These are phyloP conservation scores for Lavandula angustifolia DNA, from an alignment of 257 asterid species.

Conservation along the genomic window DNA sequence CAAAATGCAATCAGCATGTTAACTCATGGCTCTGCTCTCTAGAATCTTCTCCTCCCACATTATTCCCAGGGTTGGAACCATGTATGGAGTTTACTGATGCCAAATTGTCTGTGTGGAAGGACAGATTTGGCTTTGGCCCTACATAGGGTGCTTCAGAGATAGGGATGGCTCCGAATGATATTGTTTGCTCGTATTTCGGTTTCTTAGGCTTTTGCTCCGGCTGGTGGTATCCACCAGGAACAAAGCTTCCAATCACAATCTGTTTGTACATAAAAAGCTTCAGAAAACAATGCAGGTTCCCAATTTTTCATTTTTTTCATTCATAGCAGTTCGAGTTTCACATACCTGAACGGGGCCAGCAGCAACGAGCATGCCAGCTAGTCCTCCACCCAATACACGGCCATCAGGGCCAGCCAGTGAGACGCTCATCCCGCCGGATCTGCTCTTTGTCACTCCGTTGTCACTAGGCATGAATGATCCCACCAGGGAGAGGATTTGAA, in stretches of 20 bases:
- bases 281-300: constrained; percentile 14
- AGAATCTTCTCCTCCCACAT: constrained; percentile 46
- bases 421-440: constrained; percentile 94
- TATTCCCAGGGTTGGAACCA: constrained; percentile 45
- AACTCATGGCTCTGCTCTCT: constrained; percentile 60
- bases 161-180: constrained; percentile 45
- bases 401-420: constrained; percentile 91
- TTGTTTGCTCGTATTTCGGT: constrained; percentile 56
- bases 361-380: constrained; percentile 89
- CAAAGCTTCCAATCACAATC: constrained; percentile 82
- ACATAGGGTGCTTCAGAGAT: constrained; percentile 41
- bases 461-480: constrained; percentile 84
- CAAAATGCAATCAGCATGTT: constrained; percentile 47
- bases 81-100: constrained; percentile 45
- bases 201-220: constrained; percentile 60
- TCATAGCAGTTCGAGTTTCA: neutral
- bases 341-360: constrained; percentile 86
- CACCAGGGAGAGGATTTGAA: constrained; percentile 77
- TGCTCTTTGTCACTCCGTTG: constrained; percentile 70
- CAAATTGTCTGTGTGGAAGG: constrained; percentile 52
- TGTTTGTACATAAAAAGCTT: constrained; percentile 37
- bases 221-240: constrained; percentile 53
- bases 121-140: constrained; percentile 41
- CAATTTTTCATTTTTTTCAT: no score
- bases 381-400: constrained; percentile 93